A percentile compares a stretch with the other conserved stretches of the same genome.
Conservation (phyloP, 2,329 filamentous ascomycete species). For the Verticillium zaregamsianum region DNA sequence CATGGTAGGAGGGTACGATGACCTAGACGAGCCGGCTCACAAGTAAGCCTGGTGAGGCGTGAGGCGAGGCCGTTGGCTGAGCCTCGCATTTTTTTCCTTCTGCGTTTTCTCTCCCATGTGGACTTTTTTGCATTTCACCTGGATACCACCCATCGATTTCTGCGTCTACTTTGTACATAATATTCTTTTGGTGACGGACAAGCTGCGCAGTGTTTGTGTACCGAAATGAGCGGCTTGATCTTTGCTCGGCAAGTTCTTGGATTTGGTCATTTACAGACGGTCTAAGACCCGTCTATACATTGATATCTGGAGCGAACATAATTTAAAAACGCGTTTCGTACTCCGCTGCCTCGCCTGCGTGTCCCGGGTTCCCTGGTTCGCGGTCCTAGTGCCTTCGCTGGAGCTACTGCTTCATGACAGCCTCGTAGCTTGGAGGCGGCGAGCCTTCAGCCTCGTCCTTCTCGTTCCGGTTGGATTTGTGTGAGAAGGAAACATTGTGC, state of each 20-base stretch:
- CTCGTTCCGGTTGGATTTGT: too few relatives aligned
- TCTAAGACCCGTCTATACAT: neutral
- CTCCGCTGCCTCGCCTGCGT: too few relatives aligned
- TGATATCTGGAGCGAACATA: neutral
- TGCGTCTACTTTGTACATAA: neutral
- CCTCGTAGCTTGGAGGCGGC: too few relatives aligned
- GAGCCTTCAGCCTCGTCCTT: too few relatives aligned
- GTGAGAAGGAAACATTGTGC: too few relatives aligned
- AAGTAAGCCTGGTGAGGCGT: neutral
- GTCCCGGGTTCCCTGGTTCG: too few relatives aligned
- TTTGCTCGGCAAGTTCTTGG: neutral
- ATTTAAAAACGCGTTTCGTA: too few relatives aligned
- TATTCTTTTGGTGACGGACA: neutral
- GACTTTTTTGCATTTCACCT: neutral
- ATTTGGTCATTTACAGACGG: too few relatives aligned
- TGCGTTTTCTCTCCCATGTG: neutral
- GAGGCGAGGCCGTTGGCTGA: too few relatives aligned
- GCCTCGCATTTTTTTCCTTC: neutral
- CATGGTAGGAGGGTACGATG: slow-evolving; percentile 15
- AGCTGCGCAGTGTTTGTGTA: neutral
- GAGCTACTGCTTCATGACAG: too few relatives aligned
- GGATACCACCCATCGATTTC: neutral
- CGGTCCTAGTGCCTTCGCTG: too few relatives aligned
- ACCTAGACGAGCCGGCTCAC: slow-evolving; percentile 4
- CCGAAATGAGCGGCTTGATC: neutral